Conservation (phyloP, 768 basidiomycete species). For the Tulasnella sp. region DNA sequence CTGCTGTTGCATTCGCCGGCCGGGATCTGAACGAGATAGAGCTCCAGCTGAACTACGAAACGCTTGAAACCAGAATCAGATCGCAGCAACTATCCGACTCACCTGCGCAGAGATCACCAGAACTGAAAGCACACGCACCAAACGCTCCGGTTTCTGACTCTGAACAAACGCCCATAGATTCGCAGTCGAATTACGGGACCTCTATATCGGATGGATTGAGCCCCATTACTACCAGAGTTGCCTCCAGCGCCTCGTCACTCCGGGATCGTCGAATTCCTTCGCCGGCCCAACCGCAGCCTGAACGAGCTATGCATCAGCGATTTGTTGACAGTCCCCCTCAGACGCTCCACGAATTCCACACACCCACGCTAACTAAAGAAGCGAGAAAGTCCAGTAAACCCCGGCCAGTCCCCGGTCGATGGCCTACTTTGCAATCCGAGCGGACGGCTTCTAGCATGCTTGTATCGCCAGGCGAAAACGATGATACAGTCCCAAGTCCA, state of each 20-base stretch:
- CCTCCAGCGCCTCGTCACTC: too few relatives aligned
- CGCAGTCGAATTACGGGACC: background rate
- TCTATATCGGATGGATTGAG: background rate
- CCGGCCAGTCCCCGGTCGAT: background rate
- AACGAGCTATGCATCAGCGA: background rate
- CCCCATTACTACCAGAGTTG: background rate
- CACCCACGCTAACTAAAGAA: background rate
- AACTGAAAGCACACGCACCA: background rate
- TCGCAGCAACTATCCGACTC: background rate
- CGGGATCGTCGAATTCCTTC: background rate
- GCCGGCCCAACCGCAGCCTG: background rate
- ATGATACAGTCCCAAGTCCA: background rate
- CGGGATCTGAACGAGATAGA: background rate
- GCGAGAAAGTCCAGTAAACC: background rate
- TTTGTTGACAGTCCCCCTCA: background rate
- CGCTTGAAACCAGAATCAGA: background rate
- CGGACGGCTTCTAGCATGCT: background rate
- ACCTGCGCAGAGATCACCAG: background rate
- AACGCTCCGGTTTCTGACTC: background rate
- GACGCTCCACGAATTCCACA: background rate
- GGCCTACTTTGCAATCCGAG: background rate
- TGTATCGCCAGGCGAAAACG: too few relatives aligned
- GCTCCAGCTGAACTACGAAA: background rate
- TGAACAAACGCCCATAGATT: background rate
- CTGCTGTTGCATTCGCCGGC: background rate